Evolutionary conservation across 1,284 basidiomycete species (phyloP).

Genomic region (Ustilago loliicola): DNA sequence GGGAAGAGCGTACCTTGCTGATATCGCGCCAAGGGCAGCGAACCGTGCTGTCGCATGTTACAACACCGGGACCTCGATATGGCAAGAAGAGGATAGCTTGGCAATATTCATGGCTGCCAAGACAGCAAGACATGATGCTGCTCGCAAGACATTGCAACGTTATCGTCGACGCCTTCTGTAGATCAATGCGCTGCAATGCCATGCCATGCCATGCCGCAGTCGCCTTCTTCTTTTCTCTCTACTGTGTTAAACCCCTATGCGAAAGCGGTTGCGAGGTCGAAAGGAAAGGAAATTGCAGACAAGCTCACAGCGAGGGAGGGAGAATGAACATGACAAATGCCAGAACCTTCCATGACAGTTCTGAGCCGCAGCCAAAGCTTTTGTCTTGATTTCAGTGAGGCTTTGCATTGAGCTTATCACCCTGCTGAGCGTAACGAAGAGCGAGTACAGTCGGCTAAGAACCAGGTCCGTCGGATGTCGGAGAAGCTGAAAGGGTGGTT

Average conservation of each 20-base stretch:
- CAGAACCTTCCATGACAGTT: background rate
- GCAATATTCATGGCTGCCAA: background rate
- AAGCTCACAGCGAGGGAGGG: conserved; percentile 4
- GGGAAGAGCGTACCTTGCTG: background rate
- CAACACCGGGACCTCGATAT: background rate
- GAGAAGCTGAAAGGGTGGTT: background rate
- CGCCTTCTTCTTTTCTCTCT: background rate
- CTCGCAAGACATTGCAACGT: background rate
- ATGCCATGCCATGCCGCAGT: background rate
- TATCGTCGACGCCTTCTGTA: background rate
- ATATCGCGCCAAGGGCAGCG: conserved; percentile 27
- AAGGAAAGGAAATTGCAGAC: background rate
- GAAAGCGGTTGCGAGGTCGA: background rate
- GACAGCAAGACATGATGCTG: background rate
- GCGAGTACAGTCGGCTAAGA: background rate
- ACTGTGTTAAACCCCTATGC: conserved; percentile 5
- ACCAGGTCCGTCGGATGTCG: background rate
- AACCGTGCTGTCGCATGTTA: conserved; percentile 10
- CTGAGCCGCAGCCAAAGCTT: background rate
- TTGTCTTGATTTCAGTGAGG: too few relatives aligned
- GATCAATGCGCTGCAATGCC: background rate
- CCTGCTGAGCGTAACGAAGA: background rate
- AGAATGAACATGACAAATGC: background rate
- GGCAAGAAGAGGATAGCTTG: background rate
- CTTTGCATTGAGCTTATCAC: too few relatives aligned